Evolutionary conservation across 371 early-diverging fungal genomes (phyloP).

Genomic region (Thermomucor indicae-seudaticae): DNA sequence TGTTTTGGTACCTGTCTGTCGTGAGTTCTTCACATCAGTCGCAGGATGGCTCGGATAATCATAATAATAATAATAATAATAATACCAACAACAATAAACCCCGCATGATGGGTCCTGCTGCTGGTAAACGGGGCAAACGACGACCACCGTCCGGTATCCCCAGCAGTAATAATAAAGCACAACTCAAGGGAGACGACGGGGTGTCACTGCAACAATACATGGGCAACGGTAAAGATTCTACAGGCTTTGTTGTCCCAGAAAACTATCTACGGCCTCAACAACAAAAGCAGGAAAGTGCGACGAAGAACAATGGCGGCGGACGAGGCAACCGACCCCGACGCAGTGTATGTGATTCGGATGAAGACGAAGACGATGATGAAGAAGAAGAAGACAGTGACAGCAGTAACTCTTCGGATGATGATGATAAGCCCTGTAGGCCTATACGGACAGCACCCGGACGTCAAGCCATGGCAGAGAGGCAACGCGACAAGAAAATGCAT

Average conservation of each 20-base stretch:
- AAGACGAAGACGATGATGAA: constrained; percentile 13
- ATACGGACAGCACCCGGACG: neutral
- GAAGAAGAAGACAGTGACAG: constrained; percentile 1
- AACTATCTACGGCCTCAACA: constrained; percentile 27
- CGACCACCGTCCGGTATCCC: constrained; percentile 6
- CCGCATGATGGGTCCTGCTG: constrained; percentile 7
- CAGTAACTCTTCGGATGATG: constrained; percentile 1
- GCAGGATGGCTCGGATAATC: constrained; percentile 4
- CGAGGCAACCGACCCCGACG: constrained; percentile 3
- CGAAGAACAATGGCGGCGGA: neutral
- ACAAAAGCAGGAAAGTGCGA: neutral
- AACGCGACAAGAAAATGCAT: neutral
- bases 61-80: too few relatives aligned
- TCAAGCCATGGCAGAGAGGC: constrained; percentile 2
- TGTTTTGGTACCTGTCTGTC: constrained; percentile 90
- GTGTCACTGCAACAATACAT: constrained; percentile 5
- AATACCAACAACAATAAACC: too few relatives aligned
- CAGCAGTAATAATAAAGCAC: constrained; percentile 1
- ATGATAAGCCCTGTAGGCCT: too few relatives aligned
- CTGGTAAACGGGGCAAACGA: constrained; percentile 18
- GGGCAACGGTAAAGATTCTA: constrained; percentile 13
- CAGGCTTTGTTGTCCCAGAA: constrained; percentile 43
- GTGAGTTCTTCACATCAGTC: constrained; percentile 31
- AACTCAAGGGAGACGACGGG: neutral
- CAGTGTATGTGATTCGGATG: constrained; percentile 14